Evolutionary conservation across 73 alveolate genomes (phyloP).

Genomic region (Paramecium caudatum): DNA sequence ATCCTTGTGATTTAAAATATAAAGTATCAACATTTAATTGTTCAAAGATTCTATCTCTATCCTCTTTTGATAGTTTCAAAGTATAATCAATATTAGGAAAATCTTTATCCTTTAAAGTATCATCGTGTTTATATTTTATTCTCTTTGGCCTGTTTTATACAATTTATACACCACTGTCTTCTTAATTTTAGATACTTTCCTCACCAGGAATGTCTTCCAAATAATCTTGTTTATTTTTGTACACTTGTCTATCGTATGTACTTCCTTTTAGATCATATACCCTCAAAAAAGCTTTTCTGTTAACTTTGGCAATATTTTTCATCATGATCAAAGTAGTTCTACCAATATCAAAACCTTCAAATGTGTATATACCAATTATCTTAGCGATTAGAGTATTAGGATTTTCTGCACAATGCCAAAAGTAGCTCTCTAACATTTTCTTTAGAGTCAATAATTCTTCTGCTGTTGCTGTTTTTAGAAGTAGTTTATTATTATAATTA

Average conservation of each 20-base stretch:
- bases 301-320: constrained; percentile 89
- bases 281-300: constrained; percentile 80
- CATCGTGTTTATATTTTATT: too few relatives aligned
- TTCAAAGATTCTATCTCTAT: not conserved
- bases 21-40: constrained; percentile 39
- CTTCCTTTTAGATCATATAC: constrained; percentile 96
- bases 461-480: constrained; percentile 92
- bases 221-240: too few relatives aligned
- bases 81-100: too few relatives aligned
- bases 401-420: constrained; percentile 82
- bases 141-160: too few relatives aligned
- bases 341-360: constrained; percentile 85
- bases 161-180: too few relatives aligned
- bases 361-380: constrained; percentile 94
- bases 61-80: too few relatives aligned
- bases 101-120: too few relatives aligned
- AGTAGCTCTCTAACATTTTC: constrained; percentile 81
- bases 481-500: constrained; percentile 91
- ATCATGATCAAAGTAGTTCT: constrained; percentile 91
- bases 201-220: too few relatives aligned
- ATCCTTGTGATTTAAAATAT: not conserved
- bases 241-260: constrained; percentile 89
- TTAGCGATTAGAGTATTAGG: constrained; percentile 91
- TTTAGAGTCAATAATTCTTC: constrained; percentile 87
- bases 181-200: too few relatives aligned